phyloP scores from a whole-genome alignment of 345 rosid species.

The Populus simonii region DNA sequence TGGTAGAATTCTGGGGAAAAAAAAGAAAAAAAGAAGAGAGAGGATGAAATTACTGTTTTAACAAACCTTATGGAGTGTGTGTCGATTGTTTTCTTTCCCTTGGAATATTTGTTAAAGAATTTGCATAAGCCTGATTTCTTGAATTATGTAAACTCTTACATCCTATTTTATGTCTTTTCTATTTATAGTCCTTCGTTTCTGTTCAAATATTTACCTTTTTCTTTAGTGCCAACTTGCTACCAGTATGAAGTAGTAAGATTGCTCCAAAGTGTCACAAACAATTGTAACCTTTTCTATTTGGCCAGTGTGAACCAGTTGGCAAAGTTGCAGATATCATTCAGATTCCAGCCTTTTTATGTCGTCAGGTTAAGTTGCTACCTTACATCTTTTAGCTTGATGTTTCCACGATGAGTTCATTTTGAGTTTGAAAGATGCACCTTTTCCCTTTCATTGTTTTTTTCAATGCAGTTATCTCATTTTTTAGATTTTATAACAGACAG shows the following conservation, averaged over 20 bases:
- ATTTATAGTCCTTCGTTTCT: background rate
- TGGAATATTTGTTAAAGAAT: background rate
- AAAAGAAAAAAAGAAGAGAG: too few relatives aligned
- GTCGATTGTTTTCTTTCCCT: background rate
- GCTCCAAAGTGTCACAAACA: slow-evolving; percentile 16
- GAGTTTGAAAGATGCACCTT: background rate
- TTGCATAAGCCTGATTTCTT: background rate
- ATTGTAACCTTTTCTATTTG: slow-evolving; percentile 9
- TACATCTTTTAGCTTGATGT: background rate
- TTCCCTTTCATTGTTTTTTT: slow-evolving; percentile 16
- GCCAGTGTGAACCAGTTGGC: slow-evolving; percentile 82
- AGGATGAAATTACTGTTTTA: background rate
- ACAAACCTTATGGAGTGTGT: background rate
- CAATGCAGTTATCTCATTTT: background rate
- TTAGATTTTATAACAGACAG: slow-evolving; percentile 55
- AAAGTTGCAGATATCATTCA: slow-evolving; percentile 91
- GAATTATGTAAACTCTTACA: background rate
- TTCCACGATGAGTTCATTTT: slow-evolving; percentile 9
- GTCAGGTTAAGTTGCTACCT: slow-evolving; percentile 55
- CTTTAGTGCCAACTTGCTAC: background rate
- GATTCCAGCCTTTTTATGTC: slow-evolving; percentile 96
- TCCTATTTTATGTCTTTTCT: background rate
- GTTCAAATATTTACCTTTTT: background rate
- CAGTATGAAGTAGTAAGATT: background rate
- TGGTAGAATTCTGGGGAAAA: background rate